Base-by-base conservation (phyloP, 2,329 filamentous ascomycete genomes). In the Paecilomyces variotii region DNA sequence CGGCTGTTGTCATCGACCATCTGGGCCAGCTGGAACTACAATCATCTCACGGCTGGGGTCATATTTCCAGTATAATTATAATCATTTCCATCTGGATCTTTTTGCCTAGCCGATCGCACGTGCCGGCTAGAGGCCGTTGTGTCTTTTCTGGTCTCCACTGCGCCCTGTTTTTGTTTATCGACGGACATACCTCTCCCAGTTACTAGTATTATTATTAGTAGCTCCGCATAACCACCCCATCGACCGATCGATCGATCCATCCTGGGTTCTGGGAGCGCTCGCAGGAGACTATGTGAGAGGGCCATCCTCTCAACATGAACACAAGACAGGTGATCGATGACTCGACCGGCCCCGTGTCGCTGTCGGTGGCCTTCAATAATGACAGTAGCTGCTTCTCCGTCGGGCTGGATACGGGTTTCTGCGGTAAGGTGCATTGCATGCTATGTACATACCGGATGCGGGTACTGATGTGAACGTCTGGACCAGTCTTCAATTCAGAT, bases 371-470 rank as follows among this genome's bases (percentile, higher is more conserved):
- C 7, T 96, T 96, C 78, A 97, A 97, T 70, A 82, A 85, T 67
- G 90, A 94, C 72, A 84, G 84, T 64, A 92, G 85, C 66, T 92
- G 88, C 69, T 97, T 97, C 74, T 84, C 91, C 27, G 89, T 95
- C 30, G 94, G 91, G 7, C 80, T 96, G 7, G 89, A 96, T 69
- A 87, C 87, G 10, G 93, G 93, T 28, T 92, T 95, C 72, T 89
- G 88, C 74, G 86, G 90, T 92, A 82, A 68, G 86, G 72, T 49
- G 57, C 56, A 54, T 53, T 56, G 49, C 34, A 55, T 19, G 25
- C 58, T 55, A 19, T 19, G 19, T 19, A 11, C 50, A 34, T 49
- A 54, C 30, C 34, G 51, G 55, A 56, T 53, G 45, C 30, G 35
- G 45, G 53, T 11, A 54, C 61, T 52, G 57, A 63, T 63, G 56